Percentiles rank a stretch among this genome's conserved stretches.
Evolutionary conservation across 1,139 yeast genomes (phyloP).

Genomic region (Candida tropicalis): DNA sequence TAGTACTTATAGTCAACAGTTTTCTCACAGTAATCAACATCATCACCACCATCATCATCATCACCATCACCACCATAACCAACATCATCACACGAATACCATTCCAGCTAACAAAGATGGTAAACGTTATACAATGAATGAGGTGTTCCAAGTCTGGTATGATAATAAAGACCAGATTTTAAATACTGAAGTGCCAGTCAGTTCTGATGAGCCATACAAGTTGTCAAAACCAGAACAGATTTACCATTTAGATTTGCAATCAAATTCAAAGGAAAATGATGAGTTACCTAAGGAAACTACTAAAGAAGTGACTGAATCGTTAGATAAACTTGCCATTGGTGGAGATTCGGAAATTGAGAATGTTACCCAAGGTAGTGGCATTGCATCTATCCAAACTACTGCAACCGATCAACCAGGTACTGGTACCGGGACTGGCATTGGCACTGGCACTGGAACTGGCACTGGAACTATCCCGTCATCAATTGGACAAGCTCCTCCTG

Average conservation of each 20-base stretch:
- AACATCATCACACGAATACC: constrained; percentile 29
- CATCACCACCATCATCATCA: constrained; percentile 8
- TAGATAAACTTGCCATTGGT: constrained; percentile 15
- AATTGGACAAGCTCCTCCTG: constrained; percentile 23
- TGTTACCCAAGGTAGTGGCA: constrained; percentile 7
- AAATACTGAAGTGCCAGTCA: constrained; percentile 25
- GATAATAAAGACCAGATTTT: constrained; percentile 42
- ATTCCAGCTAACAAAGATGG: constrained; percentile 44
- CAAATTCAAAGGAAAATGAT: constrained; percentile 8
- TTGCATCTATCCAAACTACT: constrained; percentile 9
- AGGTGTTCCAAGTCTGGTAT: constrained; percentile 57
- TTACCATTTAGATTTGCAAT: constrained; percentile 39
- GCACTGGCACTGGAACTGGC: constrained; percentile 1
- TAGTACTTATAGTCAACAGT: constrained; percentile 8
- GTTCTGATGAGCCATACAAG: constrained; percentile 33
- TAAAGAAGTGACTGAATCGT: constrained; percentile 13
- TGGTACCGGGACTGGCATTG: too few relatives aligned
- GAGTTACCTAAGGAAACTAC: constrained; percentile 3
- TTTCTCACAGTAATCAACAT: constrained; percentile 4
- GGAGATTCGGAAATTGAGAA: constrained; percentile 7
- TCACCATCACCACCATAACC: constrained; percentile 3
- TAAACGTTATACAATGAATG: constrained; percentile 50
- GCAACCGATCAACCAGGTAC: neutral
- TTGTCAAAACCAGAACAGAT: constrained; percentile 33
- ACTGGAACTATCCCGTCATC: constrained; percentile 8